Evolutionary conservation across 2,329 filamentous ascomycete genomes (phyloP).

Genomic region (Cordyceps militaris): DNA sequence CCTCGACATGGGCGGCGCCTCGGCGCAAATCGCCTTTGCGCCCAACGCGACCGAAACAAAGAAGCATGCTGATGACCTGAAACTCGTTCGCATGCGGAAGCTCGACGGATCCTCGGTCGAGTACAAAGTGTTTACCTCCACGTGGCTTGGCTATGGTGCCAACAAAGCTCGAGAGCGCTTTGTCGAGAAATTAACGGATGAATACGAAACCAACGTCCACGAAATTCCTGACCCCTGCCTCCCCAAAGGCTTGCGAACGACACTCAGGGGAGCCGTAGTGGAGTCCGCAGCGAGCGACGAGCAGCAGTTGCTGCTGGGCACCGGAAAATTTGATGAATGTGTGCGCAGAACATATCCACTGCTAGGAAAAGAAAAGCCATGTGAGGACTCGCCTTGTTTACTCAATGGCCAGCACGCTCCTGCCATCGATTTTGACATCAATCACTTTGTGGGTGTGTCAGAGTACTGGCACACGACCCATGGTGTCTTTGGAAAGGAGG

Average conservation of each 20-base stretch:
- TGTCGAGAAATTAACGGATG: conserved; percentile 65
- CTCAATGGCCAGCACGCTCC: conserved; percentile 89
- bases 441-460: conserved; percentile 95
- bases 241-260: conserved; percentile 67
- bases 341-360: conserved; percentile 74
- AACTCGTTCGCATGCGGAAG: conserved; percentile 75
- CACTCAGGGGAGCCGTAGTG: conserved; percentile 58
- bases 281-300: conserved; percentile 28
- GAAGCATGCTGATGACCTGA: conserved; percentile 85
- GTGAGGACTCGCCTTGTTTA: conserved; percentile 75
- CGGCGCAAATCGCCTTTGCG: conserved; percentile 94
- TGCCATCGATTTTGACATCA: conserved; percentile 92
- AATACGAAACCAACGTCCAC: conserved; percentile 48
- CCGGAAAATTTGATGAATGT: conserved; percentile 81
- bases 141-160: conserved; percentile 96
- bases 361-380: conserved; percentile 81
- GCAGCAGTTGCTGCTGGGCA: conserved; percentile 62
- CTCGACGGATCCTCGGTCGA: conserved; percentile 72
- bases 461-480: conserved; percentile 99
- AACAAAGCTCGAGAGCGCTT: conserved; percentile 86
- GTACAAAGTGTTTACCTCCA: conserved; percentile 88
- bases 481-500: conserved; percentile 74
- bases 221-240: conserved; percentile 89
- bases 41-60: conserved; percentile 85
- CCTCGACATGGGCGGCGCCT: conserved; percentile 96